Evolutionary conservation across 345 rosid species (phyloP).

Genomic region (Hypericum perforatum): DNA sequence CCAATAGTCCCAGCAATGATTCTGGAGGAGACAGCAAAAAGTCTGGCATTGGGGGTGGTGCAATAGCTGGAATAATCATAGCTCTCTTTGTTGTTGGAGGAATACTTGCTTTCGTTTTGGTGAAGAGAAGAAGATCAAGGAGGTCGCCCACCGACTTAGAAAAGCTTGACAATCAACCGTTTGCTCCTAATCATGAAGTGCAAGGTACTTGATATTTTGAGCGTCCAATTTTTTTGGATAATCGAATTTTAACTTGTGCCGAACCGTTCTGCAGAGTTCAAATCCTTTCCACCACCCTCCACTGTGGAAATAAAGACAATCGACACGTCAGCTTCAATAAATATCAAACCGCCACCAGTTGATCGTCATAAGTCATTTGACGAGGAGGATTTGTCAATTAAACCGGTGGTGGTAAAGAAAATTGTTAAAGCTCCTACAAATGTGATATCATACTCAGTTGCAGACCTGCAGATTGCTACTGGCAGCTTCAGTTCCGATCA

Average conservation of each 20-base stretch:
- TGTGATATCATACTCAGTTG: slow-evolving; percentile 64
- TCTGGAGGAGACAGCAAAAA: slow-evolving; percentile 45
- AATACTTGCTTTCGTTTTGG: slow-evolving; percentile 58
- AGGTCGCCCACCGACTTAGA: slow-evolving; percentile 59
- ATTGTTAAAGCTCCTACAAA: slow-evolving; percentile 46
- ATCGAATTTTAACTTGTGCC: slow-evolving; percentile 5
- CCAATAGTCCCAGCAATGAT: slow-evolving; percentile 29
- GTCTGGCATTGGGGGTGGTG: slow-evolving; percentile 84
- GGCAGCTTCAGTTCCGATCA: slow-evolving; percentile 76
- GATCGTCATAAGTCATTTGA: slow-evolving; percentile 81
- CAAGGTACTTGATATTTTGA: slow-evolving; percentile 37
- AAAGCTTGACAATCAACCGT: slow-evolving; percentile 63
- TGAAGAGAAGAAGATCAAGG: slow-evolving; percentile 62
- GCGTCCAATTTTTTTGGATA: no score
- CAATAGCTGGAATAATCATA: slow-evolving; percentile 69
- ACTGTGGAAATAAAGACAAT: slow-evolving; percentile 43
- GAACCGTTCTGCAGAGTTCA: slow-evolving; percentile 49
- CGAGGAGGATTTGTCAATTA: slow-evolving; percentile 54
- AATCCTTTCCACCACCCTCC: slow-evolving; percentile 50
- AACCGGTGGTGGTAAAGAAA: slow-evolving; percentile 58
- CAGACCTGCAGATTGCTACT: slow-evolving; percentile 94
- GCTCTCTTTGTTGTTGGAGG: slow-evolving; percentile 63
- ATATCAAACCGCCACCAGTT: slow-evolving; percentile 76
- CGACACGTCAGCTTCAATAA: slow-evolving; percentile 54
- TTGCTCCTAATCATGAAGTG: slow-evolving; percentile 45